Conservation (phyloP, 768 basidiomycete species). For the Tricholoma sp. region DNA sequence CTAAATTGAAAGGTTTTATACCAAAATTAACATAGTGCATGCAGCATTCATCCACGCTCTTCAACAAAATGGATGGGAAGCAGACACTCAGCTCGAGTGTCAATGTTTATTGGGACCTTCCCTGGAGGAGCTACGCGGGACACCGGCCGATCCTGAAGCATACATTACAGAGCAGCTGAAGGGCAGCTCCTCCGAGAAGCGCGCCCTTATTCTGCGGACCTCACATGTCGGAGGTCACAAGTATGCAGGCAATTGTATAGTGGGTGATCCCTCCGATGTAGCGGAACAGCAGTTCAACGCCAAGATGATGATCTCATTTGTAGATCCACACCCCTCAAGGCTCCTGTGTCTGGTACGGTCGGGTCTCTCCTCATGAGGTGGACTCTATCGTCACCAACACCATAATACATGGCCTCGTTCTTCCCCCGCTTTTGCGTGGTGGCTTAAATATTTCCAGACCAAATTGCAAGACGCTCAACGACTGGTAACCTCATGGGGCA, state of each 20-base stretch:
- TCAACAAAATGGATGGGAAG: constrained; percentile 67
- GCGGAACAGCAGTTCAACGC: not conserved
- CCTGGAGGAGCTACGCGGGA: constrained; percentile 55
- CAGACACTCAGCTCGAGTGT: constrained; percentile 70
- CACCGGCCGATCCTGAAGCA: constrained; percentile 48
- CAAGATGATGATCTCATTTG: constrained; percentile 1
- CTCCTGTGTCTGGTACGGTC: constrained; percentile 88
- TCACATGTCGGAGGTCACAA: constrained; percentile 95
- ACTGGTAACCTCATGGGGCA: constrained; percentile 49
- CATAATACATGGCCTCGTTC: constrained; percentile 75
- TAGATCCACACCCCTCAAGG: constrained; percentile 88
- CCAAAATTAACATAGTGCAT: constrained; percentile 4
- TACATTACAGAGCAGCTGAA: constrained; percentile 49
- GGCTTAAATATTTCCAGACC: constrained; percentile 75
- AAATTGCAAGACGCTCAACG: constrained; percentile 61
- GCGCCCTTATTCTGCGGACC: constrained; percentile 78
- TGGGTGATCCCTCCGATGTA: constrained; percentile 35
- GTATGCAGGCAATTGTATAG: constrained; percentile 87
- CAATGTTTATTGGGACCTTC: constrained; percentile 44
- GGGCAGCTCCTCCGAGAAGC: constrained; percentile 50
- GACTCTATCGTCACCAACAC: constrained; percentile 84
- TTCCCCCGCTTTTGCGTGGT: constrained; percentile 82
- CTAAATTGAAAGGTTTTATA: not conserved
- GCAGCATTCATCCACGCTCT: constrained; percentile 61
- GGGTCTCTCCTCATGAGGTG: constrained; percentile 87